Evolutionary conservation across 257 asterid species (phyloP), one percentile per base, ranked within the genome.

Genomic region (Solanum sparsipilum): DNA sequence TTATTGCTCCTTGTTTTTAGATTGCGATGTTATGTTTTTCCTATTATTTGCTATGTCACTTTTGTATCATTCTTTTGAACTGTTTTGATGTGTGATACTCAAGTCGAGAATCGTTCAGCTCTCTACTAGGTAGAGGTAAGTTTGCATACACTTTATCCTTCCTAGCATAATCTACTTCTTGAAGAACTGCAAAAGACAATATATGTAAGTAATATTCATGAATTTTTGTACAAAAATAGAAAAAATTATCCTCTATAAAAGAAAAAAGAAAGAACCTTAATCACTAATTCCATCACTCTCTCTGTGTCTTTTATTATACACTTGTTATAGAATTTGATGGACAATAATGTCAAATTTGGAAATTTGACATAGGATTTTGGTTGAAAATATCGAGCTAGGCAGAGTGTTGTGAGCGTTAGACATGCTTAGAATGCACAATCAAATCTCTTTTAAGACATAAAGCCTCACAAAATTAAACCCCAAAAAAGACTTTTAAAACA

Each of bases 391-490:
- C 6, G 18, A 67, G 73, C 4, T 2, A 2, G 13, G 0, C 0
- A 3, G 4, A 25, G 13, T 11, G 25, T 65, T 63, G 3, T 52
- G 63, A 52, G n/a, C 63, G 63, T 52, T 52, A 52, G 32, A 2
- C 34, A 5, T 67, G 34, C 1, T 67, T 67, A 67, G 13, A 25
- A n/a, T 0, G 10, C 34, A 67, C 34, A 67, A 25, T 67, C 4
- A 0, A 13, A 25, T 12, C 0, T 23, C 27, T 60, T 21, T n/a
- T 23, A 21, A 20, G 67, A 0, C 71, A 25, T 67, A 0, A 13
- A 29, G 21, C 21, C 35, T 68, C 21, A 29, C 21, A 27, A 13
- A 68, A 27, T 27, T 27, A 0, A 27, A 13, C 35, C 5, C 3
- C 20, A 27, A 29, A 68, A 27, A 6, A 7, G 18, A 25, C 15